A percentile compares a stretch with the other conserved stretches of the same genome.
Conservation (phyloP, 192 early-diverging fungal species). For the Jimgerdemannia lactiflua region DNA sequence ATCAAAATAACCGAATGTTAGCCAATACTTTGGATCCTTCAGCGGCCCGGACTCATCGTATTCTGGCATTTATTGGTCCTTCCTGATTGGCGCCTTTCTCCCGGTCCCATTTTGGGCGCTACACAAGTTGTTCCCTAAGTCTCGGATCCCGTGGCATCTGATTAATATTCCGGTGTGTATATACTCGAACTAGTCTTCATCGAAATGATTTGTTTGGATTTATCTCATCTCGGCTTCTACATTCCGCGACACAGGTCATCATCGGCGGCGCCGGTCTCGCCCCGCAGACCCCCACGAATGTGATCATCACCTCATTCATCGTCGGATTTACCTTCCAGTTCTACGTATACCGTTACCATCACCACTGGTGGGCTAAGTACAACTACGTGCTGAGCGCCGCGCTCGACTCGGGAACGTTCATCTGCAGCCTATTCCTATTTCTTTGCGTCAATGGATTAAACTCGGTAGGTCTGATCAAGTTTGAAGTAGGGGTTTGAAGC, state of each 20-base stretch:
- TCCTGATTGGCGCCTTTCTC: slow-evolving; percentile 44
- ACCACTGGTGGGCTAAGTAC: slow-evolving; percentile 58
- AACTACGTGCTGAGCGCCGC: slow-evolving; percentile 71
- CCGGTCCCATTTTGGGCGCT: slow-evolving; percentile 51
- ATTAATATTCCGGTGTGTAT: slow-evolving; percentile 69
- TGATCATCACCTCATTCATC: slow-evolving; percentile 19
- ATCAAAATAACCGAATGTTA: too few relatives aligned
- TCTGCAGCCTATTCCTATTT: too few relatives aligned
- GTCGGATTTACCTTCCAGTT: slow-evolving; percentile 29
- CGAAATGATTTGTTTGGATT: too few relatives aligned
- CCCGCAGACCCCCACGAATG: slow-evolving; percentile 36
- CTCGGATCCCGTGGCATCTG: slow-evolving; percentile 27
- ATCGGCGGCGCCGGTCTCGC: slow-evolving; percentile 26
- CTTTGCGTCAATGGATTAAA: too few relatives aligned
- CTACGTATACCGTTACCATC: slow-evolving; percentile 29
- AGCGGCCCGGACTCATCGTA: slow-evolving; percentile 43
- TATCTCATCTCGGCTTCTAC: too few relatives aligned
- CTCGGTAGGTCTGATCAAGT: too few relatives aligned
- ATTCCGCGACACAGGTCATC: slow-evolving; percentile 11
- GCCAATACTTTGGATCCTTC: too few relatives aligned
- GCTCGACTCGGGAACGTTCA: slow-evolving; percentile 50
- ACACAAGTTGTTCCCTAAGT: slow-evolving; percentile 42
- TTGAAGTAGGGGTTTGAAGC: too few relatives aligned
- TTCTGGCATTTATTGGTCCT: slow-evolving; percentile 40
- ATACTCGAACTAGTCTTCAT: too few relatives aligned